These are phyloP conservation scores for Zygnema cylindricum DNA, from an alignment of 139 green algal genomes.

Conservation along the genomic window DNA sequence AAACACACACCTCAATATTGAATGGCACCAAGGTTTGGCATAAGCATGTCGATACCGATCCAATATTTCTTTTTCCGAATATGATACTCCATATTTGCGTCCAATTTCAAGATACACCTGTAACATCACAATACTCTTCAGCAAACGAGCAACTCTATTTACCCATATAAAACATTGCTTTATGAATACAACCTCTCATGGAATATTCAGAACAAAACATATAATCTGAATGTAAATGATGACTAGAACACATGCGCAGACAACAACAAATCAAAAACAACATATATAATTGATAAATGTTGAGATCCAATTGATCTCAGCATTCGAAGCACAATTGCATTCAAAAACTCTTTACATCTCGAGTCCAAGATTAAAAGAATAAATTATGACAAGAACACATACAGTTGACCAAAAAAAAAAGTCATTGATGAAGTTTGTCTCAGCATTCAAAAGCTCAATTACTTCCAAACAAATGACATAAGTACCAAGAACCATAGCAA, in stretches of 20 bases:
- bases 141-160: background rate
- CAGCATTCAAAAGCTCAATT: no score
- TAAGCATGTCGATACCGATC: constrained; percentile 72
- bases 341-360: no score
- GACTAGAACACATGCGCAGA: background rate
- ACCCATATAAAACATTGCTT: background rate
- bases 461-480: no score
- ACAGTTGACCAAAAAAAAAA: no score
- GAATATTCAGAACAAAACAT: background rate
- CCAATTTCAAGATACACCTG: constrained; percentile 64
- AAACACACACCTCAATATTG: background rate
- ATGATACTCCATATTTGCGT: constrained; percentile 64
- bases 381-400: no score
- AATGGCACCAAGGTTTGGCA: constrained; percentile 73
- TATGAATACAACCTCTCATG: background rate
- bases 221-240: background rate
- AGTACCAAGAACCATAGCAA: no score
- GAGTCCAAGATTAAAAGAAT: no score
- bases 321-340: no score
- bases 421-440: no score
- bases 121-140: background rate
- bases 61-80: constrained; percentile 71
- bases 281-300: background rate
- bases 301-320: background rate
- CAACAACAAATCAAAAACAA: background rate